Percentiles rank a stretch among this genome's conserved stretches.
Evolutionary conservation across 2,329 filamentous ascomycete species (phyloP).

Genomic region (Triangularia setosa): DNA sequence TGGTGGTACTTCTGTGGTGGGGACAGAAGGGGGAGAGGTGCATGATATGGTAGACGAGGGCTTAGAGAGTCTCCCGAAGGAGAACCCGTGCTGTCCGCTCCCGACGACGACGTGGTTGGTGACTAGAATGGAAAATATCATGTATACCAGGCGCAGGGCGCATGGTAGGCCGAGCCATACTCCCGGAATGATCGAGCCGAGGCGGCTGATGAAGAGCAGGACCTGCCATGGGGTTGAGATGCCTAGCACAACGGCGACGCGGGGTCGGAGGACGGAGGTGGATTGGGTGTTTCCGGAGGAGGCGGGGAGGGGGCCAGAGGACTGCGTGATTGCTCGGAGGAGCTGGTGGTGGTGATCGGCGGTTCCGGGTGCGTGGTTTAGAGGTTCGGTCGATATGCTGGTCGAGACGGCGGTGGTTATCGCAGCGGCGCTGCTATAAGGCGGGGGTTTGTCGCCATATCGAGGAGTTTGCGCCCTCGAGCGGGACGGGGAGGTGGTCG

Average conservation of each 20-base stretch:
- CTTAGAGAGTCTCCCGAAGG: neutral
- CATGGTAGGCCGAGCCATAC: constrained; percentile 69
- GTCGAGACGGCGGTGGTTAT: neutral
- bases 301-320: neutral
- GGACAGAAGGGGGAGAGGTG: neutral
- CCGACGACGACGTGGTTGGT: constrained; percentile 19
- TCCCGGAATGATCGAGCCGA: constrained; percentile 66
- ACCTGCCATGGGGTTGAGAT: constrained; percentile 70
- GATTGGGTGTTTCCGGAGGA: neutral
- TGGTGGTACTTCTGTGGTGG: neutral
- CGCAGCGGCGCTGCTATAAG: neutral
- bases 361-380: constrained; percentile 8
- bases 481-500: constrained; percentile 8
- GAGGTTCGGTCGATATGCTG: neutral
- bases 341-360: constrained; percentile 1
- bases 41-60: neutral
- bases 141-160: constrained; percentile 63
- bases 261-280: constrained; percentile 61
- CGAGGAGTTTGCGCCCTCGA: constrained; percentile 8
- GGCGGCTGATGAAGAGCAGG: constrained; percentile 68
- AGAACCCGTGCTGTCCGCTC: constrained; percentile 1
- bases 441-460: constrained; percentile 3
- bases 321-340: neutral
- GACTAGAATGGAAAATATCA: constrained; percentile 45
- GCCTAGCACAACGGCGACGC: constrained; percentile 73